Conservation (phyloP, 2,329 filamentous ascomycete genomes). For the Fusarium sublunatum region DNA sequence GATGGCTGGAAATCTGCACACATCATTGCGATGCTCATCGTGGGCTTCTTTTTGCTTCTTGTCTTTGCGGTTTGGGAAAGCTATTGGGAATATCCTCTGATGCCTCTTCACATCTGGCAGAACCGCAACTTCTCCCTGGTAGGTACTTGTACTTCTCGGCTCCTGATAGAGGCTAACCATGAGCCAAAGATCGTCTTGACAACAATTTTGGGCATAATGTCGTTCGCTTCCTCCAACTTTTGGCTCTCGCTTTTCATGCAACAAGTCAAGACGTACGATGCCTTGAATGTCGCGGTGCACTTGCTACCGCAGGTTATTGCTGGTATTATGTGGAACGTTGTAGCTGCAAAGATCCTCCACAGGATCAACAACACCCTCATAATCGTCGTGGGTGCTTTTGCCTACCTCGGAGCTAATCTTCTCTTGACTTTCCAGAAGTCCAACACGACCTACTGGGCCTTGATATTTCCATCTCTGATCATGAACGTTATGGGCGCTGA, state of each 20-base stretch:
- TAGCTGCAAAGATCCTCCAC: slow-evolving; percentile 71
- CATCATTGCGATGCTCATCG: slow-evolving; percentile 70
- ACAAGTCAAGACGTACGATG: slow-evolving; percentile 61
- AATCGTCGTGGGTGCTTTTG: slow-evolving; percentile 59
- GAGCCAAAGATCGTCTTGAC: slow-evolving; percentile 62
- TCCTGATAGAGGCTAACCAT: slow-evolving; percentile 2
- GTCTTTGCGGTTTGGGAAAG: slow-evolving; percentile 73
- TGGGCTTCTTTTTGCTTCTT: slow-evolving; percentile 67
- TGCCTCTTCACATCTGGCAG: slow-evolving; percentile 67
- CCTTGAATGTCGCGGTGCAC: slow-evolving; percentile 70
- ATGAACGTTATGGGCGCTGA: slow-evolving; percentile 74
- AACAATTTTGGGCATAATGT: slow-evolving; percentile 70
- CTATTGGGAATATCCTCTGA: slow-evolving; percentile 60
- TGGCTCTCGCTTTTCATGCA: slow-evolving; percentile 76
- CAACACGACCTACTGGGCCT: slow-evolving; percentile 71
- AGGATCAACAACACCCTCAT: slow-evolving; percentile 72
- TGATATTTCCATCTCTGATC: slow-evolving; percentile 70
- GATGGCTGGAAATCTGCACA: slow-evolving; percentile 72
- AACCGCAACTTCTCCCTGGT: slow-evolving; percentile 74
- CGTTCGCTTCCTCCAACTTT: slow-evolving; percentile 70
- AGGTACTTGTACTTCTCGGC: slow-evolving; percentile 37
- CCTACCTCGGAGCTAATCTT: slow-evolving; percentile 56
- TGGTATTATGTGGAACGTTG: slow-evolving; percentile 71
- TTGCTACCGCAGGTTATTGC: slow-evolving; percentile 73
- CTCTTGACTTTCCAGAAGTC: slow-evolving; percentile 67